Percentiles rank a stretch among this genome's conserved stretches.
Conservation (phyloP, 2,329 filamentous ascomycete genomes). For the Blumeria hordei region DNA sequence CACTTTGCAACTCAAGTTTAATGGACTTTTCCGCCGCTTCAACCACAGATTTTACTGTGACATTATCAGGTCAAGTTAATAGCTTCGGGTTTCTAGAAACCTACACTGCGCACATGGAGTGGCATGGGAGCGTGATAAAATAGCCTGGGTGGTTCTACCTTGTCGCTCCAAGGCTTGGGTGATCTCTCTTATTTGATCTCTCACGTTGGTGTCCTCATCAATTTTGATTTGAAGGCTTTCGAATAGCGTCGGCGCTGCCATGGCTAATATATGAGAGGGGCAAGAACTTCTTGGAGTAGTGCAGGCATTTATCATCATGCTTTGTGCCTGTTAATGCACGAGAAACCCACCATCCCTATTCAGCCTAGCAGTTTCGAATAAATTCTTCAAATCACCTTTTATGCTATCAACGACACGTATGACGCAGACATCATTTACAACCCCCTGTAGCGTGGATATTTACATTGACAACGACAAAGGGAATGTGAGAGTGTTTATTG, state of each 20-base stretch:
- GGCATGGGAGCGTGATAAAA: conserved; percentile 74
- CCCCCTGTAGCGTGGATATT: too few relatives aligned
- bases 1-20: conserved; percentile 43
- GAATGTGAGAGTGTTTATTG: too few relatives aligned
- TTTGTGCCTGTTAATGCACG: too few relatives aligned
- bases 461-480: too few relatives aligned
- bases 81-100: conserved; percentile 11
- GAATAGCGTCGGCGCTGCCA: conserved; percentile 22
- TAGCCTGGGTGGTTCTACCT: conserved; percentile 57
- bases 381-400: too few relatives aligned
- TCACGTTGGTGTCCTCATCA: conserved; percentile 61
- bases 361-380: too few relatives aligned
- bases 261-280: too few relatives aligned
- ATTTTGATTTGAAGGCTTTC: conserved; percentile 69
- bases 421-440: too few relatives aligned
- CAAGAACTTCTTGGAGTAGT: too few relatives aligned
- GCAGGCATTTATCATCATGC: too few relatives aligned
- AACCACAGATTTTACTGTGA: conserved; percentile 41
- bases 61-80: not conserved
- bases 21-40: conserved; percentile 45
- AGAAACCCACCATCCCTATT: too few relatives aligned
- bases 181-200: conserved; percentile 64
- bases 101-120: conserved; percentile 42
- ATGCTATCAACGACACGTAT: too few relatives aligned
- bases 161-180: conserved; percentile 63